A percentile compares a stretch with the other conserved stretches of the same genome.
These are phyloP conservation scores for Paraconiothyrium brasiliense DNA, from an alignment of 2,329 filamentous ascomycete species.

Conservation along the genomic window DNA sequence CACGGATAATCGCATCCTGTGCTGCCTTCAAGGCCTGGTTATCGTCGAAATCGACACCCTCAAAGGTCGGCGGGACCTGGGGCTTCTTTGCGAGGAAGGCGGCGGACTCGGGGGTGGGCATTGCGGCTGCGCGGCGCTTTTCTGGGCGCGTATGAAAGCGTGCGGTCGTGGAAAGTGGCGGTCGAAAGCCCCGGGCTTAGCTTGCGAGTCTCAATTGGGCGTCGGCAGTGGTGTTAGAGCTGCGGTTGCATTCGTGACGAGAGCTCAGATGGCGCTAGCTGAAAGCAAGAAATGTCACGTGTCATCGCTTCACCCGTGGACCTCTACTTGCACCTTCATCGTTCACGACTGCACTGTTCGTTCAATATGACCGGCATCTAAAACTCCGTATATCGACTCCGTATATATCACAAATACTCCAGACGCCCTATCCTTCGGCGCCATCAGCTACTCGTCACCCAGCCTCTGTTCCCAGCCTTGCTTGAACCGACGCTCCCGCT, in stretches of 20 bases:
- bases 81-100: slow-evolving; percentile 87
- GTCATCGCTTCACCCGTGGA: not conserved
- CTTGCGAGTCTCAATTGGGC: slow-evolving; percentile 22
- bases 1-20: slow-evolving; percentile 81
- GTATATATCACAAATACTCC: not conserved
- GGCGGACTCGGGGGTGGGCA: slow-evolving; percentile 85
- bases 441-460: not conserved
- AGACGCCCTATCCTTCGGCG: not conserved
- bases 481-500: slow-evolving; percentile 1
- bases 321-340: not conserved
- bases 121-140: slow-evolving; percentile 51
- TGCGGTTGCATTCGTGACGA: slow-evolving; percentile 14
- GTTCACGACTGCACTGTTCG: not conserved
- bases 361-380: not conserved
- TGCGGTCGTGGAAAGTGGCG: slow-evolving; percentile 1
- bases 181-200: slow-evolving; percentile 2
- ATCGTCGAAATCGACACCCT: slow-evolving; percentile 87
- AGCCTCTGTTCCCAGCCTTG: not conserved
- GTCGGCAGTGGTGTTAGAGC: slow-evolving; percentile 2
- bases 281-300: slow-evolving; percentile 1
- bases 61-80: slow-evolving; percentile 81
- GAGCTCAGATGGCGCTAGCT: not conserved
- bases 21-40: slow-evolving; percentile 82
- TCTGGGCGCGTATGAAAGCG: slow-evolving; percentile 12
- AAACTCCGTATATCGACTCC: not conserved